Base-by-base conservation (phyloP, 306 rosid species). In the Fagus crenata region DNA sequence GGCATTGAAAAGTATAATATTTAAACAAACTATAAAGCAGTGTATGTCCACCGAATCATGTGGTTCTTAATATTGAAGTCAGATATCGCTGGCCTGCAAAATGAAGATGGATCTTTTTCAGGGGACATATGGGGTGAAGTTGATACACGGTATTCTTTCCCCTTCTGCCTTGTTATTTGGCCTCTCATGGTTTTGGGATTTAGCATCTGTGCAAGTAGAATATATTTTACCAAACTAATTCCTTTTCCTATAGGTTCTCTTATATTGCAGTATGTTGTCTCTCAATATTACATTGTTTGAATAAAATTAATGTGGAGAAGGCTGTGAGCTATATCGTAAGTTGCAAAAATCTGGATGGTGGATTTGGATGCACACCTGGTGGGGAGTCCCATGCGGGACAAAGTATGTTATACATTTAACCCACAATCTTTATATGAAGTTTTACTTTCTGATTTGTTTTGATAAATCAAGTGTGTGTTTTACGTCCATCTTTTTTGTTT, bases 301-400 rank as follows among this genome's bases (percentile, higher is more conserved):
- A 95, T 53, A 88, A 85, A 87, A 82, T 92, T 73, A 84, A 92
- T 75, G 92, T 95, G 67, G 96, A 90, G 83, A 95, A 87, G 81
- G 97, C 95, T 12, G 97, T 95, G 82, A 85, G 81, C 81, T 95
- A 85, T 73, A 84, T 95, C 49, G 67, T 92, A 63, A 90, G 98
- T 79, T 92, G 98, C 87, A 90, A 84, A 87, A 95, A 90, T 82
- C 87, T 90, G 84, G 97, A 92, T 77, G 98, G 98, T 49, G 97
- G 97, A 71, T 95, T 95, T 78, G 98, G 96, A 79, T 84, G 95
- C 89, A 88, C 85, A 33, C 97, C 97, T 39, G 98, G 97, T 72
- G 98, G 96, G 43, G 98, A 94, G 86, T 92, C 98, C 73, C 98
- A 90, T 82, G 83, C 97, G 2, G 97, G 97, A 32, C 97, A 95